A percentile compares a stretch with the other conserved stretches of the same genome.
phyloP scores from a whole-genome alignment of 129 eudicot genomes.

The Lactuca sativa region DNA sequence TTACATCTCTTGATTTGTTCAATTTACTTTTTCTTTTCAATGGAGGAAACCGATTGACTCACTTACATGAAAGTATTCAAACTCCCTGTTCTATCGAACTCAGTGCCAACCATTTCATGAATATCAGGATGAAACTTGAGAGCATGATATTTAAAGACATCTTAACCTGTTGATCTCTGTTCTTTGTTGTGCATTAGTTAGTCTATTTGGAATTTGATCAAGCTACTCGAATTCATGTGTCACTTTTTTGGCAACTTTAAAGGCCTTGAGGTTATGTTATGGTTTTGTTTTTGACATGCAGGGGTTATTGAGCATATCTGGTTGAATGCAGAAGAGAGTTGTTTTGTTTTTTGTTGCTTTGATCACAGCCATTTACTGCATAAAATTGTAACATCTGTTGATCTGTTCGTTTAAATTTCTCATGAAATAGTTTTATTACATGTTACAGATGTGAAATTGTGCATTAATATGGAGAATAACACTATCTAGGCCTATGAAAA shows the following conservation, averaged over 20 bases:
- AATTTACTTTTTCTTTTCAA: not conserved
- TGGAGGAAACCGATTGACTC: not conserved
- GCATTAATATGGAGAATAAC: too few species aligned
- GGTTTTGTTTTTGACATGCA: conserved; percentile 9
- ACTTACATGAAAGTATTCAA: conserved; percentile 46
- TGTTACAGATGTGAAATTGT: too few species aligned
- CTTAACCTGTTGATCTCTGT: conserved; percentile 49
- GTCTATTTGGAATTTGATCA: too few species aligned
- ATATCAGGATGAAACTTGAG: conserved; percentile 79
- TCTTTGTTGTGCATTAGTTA: too few species aligned
- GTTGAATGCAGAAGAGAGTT: conserved; percentile 9
- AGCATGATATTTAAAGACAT: too few species aligned
- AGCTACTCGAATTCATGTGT: too few species aligned
- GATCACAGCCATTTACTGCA: not conserved
- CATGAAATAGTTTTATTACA: not conserved
- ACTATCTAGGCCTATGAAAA: not conserved
- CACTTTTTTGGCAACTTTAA: too few species aligned
- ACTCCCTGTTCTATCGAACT: conserved; percentile 64
- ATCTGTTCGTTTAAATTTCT: not conserved
- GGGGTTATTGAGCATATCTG: conserved; percentile 35
- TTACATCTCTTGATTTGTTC: not conserved
- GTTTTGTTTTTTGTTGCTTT: conserved; percentile 9
- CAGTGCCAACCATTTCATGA: conserved; percentile 66
- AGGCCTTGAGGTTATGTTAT: too few species aligned
- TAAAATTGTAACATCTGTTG: too few species aligned